phyloP scores from a whole-genome alignment of 768 basidiomycete species.

The Termitomyces sp. region DNA sequence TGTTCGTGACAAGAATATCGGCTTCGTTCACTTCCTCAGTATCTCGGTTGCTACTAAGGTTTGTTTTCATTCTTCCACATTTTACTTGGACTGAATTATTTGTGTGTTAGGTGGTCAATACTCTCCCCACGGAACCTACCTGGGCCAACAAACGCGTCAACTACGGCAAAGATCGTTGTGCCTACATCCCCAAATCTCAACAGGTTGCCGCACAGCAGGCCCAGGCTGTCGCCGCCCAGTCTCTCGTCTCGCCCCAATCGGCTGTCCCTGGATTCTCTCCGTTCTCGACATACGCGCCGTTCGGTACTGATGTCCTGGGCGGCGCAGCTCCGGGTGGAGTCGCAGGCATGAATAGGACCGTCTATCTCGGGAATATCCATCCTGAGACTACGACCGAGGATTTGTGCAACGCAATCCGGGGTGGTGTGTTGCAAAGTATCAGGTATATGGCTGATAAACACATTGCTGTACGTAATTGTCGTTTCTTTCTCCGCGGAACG shows the following conservation, averaged over 20 bases:
- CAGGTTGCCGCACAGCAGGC: slow-evolving; percentile 85
- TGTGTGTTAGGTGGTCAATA: slow-evolving; percentile 76
- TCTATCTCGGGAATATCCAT: slow-evolving; percentile 95
- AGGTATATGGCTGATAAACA: slow-evolving; percentile 96
- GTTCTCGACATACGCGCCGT: slow-evolving; percentile 50
- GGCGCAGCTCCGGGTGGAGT: slow-evolving; percentile 26
- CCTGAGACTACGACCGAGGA: slow-evolving; percentile 95
- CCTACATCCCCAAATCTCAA: slow-evolving; percentile 94
- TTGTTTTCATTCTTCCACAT: slow-evolving; percentile 15
- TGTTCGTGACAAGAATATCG: slow-evolving; percentile 98
- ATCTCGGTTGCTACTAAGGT: slow-evolving; percentile 96
- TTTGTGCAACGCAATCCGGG: slow-evolving; percentile 92
- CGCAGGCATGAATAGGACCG: slow-evolving; percentile 79
- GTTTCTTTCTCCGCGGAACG: background rate
- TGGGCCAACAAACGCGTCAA: slow-evolving; percentile 98
- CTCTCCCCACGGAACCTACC: slow-evolving; percentile 83
- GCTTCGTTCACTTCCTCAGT: slow-evolving; percentile 97
- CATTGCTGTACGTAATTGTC: slow-evolving; percentile 66
- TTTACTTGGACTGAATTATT: background rate
- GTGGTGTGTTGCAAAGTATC: slow-evolving; percentile 95
- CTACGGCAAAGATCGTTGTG: slow-evolving; percentile 98
- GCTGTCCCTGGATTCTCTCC: slow-evolving; percentile 31
- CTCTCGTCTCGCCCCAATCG: slow-evolving; percentile 51
- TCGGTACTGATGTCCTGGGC: slow-evolving; percentile 39
- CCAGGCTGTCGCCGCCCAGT: slow-evolving; percentile 82